These are phyloP conservation scores for Solanum aculeatissimum DNA, from an alignment of 305 asterid genomes.

Conservation along the genomic window DNA sequence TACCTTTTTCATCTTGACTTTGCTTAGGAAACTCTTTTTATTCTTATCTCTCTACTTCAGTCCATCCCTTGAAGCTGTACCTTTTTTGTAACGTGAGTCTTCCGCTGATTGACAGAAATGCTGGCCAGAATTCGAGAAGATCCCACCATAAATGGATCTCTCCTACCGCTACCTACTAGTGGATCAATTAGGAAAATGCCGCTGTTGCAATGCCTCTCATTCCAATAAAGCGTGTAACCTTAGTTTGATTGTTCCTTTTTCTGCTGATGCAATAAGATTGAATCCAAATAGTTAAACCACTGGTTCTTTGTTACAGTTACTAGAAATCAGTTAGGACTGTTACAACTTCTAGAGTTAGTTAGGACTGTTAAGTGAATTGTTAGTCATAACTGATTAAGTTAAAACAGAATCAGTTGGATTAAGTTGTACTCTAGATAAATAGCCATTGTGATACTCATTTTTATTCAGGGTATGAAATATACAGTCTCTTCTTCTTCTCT, in stretches of 20 bases:
- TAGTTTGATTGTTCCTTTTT: neutral
- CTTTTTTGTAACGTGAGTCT: neutral
- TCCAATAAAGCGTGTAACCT: neutral
- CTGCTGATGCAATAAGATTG: neutral
- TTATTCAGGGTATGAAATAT: too few species aligned
- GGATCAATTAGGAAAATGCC: neutral
- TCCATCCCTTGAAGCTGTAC: neutral
- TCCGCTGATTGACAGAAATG: neutral
- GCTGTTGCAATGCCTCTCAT: neutral
- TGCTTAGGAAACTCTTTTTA: neutral
- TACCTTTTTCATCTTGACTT: neutral
- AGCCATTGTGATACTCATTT: too few species aligned
- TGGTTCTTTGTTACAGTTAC: too few species aligned
- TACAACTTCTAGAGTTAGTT: too few species aligned
- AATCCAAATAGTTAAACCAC: neutral
- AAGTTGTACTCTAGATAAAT: too few species aligned
- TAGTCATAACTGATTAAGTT: too few species aligned
- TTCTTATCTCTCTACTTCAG: neutral
- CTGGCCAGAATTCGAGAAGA: neutral
- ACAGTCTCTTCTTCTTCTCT: too few species aligned
- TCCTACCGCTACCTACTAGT: neutral
- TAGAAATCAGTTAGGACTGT: too few species aligned
- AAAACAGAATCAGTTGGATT: too few species aligned
- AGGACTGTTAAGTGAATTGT: too few species aligned
- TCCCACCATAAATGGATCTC: neutral